Conservation (phyloP, 208 protist genomes). For the Trypanosoma cruzi region DNA sequence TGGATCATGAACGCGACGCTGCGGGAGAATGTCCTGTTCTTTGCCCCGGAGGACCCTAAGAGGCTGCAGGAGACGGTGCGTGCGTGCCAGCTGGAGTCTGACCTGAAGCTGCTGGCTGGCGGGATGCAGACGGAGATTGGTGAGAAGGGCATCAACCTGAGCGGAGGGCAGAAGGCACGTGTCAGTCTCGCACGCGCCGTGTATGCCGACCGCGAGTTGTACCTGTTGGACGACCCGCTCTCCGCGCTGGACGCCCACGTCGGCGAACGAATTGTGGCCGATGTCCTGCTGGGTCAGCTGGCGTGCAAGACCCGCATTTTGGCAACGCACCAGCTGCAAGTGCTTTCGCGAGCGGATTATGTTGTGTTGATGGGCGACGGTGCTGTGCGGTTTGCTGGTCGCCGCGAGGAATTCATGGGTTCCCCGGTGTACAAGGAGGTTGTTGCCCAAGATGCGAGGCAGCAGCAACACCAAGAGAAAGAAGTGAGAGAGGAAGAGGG, state of each 20-base stretch:
- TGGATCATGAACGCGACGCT: slow-evolving; percentile 95
- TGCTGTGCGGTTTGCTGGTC: slow-evolving; percentile 46
- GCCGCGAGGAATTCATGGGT: slow-evolving; percentile 32
- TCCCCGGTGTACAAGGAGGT: slow-evolving; percentile 45
- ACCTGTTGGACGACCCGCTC: slow-evolving; percentile 94
- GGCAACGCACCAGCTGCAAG: slow-evolving; percentile 95
- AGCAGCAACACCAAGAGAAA: not conserved
- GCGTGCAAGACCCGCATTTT: slow-evolving; percentile 87
- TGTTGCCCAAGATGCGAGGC: slow-evolving; percentile 28
- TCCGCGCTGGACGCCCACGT: slow-evolving; percentile 93
- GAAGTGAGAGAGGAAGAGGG: slow-evolving; percentile 6
- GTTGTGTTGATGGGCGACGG: slow-evolving; percentile 86
- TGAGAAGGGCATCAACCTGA: slow-evolving; percentile 89
- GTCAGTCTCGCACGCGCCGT: slow-evolving; percentile 87
- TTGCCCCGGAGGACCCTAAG: slow-evolving; percentile 42
- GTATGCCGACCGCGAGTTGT: slow-evolving; percentile 85
- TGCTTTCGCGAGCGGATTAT: slow-evolving; percentile 70
- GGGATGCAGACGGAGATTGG: slow-evolving; percentile 92
- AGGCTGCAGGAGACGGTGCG: slow-evolving; percentile 49
- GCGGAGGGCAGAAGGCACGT: slow-evolving; percentile 89
- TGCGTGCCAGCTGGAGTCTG: slow-evolving; percentile 75
- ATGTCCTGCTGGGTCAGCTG: slow-evolving; percentile 65
- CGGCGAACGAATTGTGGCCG: slow-evolving; percentile 43
- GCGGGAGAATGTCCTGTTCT: slow-evolving; percentile 94
- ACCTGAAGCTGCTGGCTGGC: slow-evolving; percentile 75